Evolutionary conservation across 208 protist genomes (phyloP).

Genomic region (Porcisia deanei): DNA sequence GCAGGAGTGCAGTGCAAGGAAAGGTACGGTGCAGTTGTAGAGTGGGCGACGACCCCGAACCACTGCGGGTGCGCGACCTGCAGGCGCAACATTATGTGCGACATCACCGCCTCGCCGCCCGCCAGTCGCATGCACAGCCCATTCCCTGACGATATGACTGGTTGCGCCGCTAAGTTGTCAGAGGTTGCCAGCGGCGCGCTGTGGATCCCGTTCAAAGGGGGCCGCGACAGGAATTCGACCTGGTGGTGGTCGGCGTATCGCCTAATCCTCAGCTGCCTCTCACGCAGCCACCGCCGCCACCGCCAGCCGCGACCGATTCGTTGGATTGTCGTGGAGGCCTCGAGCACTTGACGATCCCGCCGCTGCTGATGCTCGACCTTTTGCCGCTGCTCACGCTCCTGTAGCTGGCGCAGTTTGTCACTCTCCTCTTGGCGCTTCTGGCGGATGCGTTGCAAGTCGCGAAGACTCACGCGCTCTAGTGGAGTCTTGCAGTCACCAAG

Average conservation of each 20-base stretch:
- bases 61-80: slow-evolving; percentile 40
- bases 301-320: slow-evolving; percentile 48
- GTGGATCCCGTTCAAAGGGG: slow-evolving; percentile 5
- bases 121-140: slow-evolving; percentile 16
- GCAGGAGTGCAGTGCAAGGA: slow-evolving; percentile 8
- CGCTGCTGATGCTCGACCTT: slow-evolving; percentile 40
- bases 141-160: slow-evolving; percentile 7
- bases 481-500: slow-evolving; percentile 45
- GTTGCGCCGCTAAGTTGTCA: background rate
- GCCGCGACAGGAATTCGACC: slow-evolving; percentile 23
- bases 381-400: slow-evolving; percentile 28
- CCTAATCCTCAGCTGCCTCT: slow-evolving; percentile 19
- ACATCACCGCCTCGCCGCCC: slow-evolving; percentile 17
- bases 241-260: slow-evolving; percentile 25
- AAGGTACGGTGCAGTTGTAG: slow-evolving; percentile 11
- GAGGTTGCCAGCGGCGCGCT: background rate
- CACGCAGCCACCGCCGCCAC: slow-evolving; percentile 37
- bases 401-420: slow-evolving; percentile 12
- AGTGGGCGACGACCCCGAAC: slow-evolving; percentile 27
- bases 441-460: slow-evolving; percentile 32
- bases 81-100: slow-evolving; percentile 36
- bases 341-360: slow-evolving; percentile 32
- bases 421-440: slow-evolving; percentile 35
- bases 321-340: slow-evolving; percentile 56
- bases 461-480: slow-evolving; percentile 55